Evolutionary conservation across 768 basidiomycete genomes (phyloP), one percentile per base, ranked within the genome.

Genomic region (Lentinula edodes): DNA sequence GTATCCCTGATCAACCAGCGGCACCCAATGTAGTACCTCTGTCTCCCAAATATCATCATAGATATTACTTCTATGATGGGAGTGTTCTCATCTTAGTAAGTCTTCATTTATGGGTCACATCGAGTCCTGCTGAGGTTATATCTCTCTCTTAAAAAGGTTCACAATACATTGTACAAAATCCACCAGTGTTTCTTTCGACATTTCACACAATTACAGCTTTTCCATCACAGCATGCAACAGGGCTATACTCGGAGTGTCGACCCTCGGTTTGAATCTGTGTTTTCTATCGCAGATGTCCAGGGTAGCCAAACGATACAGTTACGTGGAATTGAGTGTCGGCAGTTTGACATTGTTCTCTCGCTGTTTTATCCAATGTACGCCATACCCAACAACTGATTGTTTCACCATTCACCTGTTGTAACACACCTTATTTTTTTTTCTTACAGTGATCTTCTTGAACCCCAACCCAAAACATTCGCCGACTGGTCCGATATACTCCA

Each of bases 401-500:
- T 1, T 18, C 5, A 28, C 32, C 12, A 6, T 16, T 23, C 13
- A n/a, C 13, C n/a, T 15, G 32, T 39, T 6, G 10, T 28, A 50
- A 15, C 20, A 52, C 18, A 28, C 58, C 58, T 34, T 59, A 28
- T 28, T 28, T 28, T 28, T 23, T 28, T 28, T 28, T 28, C 28
- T 28, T 28, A 28, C 28, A 28, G 28, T 28, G 28, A 28, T 28
- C 28, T 66, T 10, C 50, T 34, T 9, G 7, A 65, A 6, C 65
- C 68, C 54, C 67, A 65, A 50, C 56, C 67, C 34, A 52, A 65
- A 28, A 72, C 71, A 7, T 55, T 71, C 6, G 70, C 70, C 52
- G 71, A 72, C 23, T 70, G 76, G 67, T 64, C 70, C 38, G 70
- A 73, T 36, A 67, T 78, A 46, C 72, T 78, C 51, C 71, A 71